Evolutionary conservation across 1,284 basidiomycete genomes (phyloP), one percentile per base, ranked within the genome.

Genomic region (Afroboletus lepidellus): DNA sequence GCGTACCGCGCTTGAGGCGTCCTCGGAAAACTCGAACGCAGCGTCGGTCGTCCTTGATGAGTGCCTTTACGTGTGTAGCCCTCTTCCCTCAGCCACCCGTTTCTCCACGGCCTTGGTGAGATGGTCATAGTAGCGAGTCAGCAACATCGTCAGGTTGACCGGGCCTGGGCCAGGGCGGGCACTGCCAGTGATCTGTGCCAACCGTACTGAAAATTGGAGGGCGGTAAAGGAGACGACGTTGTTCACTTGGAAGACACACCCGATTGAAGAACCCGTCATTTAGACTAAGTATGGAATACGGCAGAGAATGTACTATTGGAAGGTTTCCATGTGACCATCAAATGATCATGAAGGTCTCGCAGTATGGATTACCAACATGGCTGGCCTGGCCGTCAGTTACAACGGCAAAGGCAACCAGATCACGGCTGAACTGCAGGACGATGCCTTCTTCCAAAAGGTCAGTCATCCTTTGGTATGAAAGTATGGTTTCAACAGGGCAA

Each of bases 171-270:
- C 71, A 0, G 52, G 29, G n/a, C 71, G 72, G 1, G n/a, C n/a
- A n/a, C n/a, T 70, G 69, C 80, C 80, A 82, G 56, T 76, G 76
- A 53, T 82, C 80, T 0, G 63, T 57, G 1, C 78, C 79, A 20
- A 81, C 60, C 46, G 61, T 68, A 70, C 65, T 3, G 72, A 58
- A 15, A 78, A 65, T 15, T 63, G 62, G n/a, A 78, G 69, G n/a
- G 67, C 60, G 44, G 74, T 63, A 30, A 79, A 57, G 47, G 76
- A 74, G 41, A 79, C 67, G n/a, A 72, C 55, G 51, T 79, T 77
- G 3, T 18, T 32, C 5, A 18, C 29, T 8, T 69, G 36, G 46
- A 49, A 27, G 16, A 45, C 16, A 25, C 32, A 9, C 15, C 27
- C 9, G 18, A n/a, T n/a, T n/a, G n/a, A n/a, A n/a, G n/a, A n/a